Base-by-base conservation (phyloP, 495 filamentous ascomycete genomes). In the Neurospora terricola region DNA sequence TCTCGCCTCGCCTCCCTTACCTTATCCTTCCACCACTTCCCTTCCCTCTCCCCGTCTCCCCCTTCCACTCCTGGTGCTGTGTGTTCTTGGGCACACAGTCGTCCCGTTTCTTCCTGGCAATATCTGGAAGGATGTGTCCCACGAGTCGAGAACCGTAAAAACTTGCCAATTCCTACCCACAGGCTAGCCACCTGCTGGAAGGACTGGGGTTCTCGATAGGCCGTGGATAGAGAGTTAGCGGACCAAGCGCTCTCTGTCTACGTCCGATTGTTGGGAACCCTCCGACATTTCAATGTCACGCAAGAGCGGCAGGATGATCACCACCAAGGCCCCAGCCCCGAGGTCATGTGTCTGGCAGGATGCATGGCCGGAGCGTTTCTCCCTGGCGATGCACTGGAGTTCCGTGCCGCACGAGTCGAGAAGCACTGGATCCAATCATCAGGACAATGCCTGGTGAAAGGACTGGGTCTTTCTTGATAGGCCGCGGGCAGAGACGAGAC, bases 71-170 rank as follows among this genome's bases (percentile, higher is more conserved):
- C 54, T 62, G 27, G 54, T 34, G 27, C 23, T 16, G 27, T 62
- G 54, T 62, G 54, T 62, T 18, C 54, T 62, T 62, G 54, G 54
- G 27, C 54, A 62, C 27, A 62, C 54, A 4, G 54, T 6, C 54
- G 54, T 30, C 27, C 4, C 27, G 54, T 62, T 27, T 37, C 71
- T 72, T 21, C 38, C 8, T 62, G 43, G n/a, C 62, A 40, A 38
- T n/a, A 12, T 18, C 72, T 73, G 39, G 62, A 73, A 70, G 72
- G 62, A 48, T 5, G 72, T 40, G n/a, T 59, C 66, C 38, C 18
- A 42, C 66, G n/a, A 34, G 66, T 73, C 72, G 34, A 73, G 62
- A 73, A 69, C 39, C 66, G 45, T 70, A 73, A 73, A 73, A 73
- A 38, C 2, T 34, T 54, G 39, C 72, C 72, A 73, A 73, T 27